Conservation (phyloP, 148 eudicot species). For the Silene conica region DNA sequence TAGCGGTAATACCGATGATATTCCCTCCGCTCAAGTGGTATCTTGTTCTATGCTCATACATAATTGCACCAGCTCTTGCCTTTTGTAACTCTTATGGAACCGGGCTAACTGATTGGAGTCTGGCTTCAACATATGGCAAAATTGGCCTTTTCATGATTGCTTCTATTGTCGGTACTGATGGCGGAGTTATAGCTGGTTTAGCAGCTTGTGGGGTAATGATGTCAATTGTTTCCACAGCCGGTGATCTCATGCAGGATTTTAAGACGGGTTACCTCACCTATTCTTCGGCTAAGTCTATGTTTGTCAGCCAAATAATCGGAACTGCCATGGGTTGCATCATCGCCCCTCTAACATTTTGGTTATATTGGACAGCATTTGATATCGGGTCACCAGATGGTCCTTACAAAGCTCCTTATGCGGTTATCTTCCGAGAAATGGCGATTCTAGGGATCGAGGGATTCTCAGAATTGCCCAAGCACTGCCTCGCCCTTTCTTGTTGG, state of each 20-base stretch:
- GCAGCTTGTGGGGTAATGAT: conserved; percentile 69
- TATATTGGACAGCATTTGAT: conserved; percentile 68
- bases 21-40: conserved; percentile 75
- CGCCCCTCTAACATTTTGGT: conserved; percentile 72
- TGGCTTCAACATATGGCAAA: conserved; percentile 63
- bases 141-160: conserved; percentile 65
- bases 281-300: conserved; percentile 69
- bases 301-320: conserved; percentile 62
- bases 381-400: conserved; percentile 60
- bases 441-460: conserved; percentile 66
- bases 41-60: conserved; percentile 51
- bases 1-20: conserved; percentile 44
- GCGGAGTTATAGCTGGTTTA: conserved; percentile 68
- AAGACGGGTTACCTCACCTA: conserved; percentile 66
- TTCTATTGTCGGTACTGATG: conserved; percentile 52
- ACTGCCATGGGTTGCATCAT: conserved; percentile 70
- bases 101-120: conserved; percentile 72
- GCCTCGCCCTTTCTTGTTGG: conserved; percentile 50
- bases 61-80: conserved; percentile 76
- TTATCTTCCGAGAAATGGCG: conserved; percentile 70
- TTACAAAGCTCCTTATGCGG: conserved; percentile 71
- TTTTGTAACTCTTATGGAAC: conserved; percentile 79
- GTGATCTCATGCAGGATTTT: conserved; percentile 80
- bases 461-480: conserved; percentile 67
- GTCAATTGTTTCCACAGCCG: conserved; percentile 68